Base-by-base conservation (phyloP, 2,329 filamentous ascomycete genomes). In the Huntiella moniliformis region DNA sequence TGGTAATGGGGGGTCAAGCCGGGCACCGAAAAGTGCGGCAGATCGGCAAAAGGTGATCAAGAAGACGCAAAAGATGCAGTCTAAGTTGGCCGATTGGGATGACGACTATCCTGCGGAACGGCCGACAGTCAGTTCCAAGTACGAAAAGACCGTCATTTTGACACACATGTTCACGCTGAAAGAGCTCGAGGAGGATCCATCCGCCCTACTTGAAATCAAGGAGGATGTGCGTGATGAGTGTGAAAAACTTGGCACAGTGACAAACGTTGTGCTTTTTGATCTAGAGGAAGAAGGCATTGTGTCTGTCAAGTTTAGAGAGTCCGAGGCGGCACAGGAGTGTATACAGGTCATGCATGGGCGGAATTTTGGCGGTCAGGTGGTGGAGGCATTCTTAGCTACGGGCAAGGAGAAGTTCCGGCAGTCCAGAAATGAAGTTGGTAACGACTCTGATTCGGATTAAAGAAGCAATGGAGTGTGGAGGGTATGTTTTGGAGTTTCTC, bases 141-240 rank as follows among this genome's bases (percentile, higher is more conserved):
- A 74, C 63, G 82, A 87, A 55, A 92, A 87, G 59, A 68, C 83
- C 12, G 87, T 94, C 22, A 78, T 96, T 48, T 65, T 98, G 52
- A 84, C 84, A 57, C 78, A 93, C 63, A 93, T 94, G 80, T 98
- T 98, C 62, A 92, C 85, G 1, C 68, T 88, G 37, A 59, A 79
- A 51, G 84, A 94, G 63, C 68, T 96, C 18, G 78, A 86, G 54
- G 82, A 92, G 57, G 87, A 96, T 55, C 77, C 82, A 2, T 77
- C 77, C 0, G 82, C 81, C 1, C 71, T 92, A 50, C 67, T 92
- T 34, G 88, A 96, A 52, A 93, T 96, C 64, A 92, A 92, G 58
- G 82, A 94, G 59, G 91, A 98, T 58, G 83, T 96, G 47, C 74
- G 83, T 39, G 84, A 94, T 43, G 87, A 94, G 61, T 93, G 85